phyloP scores from a whole-genome alignment of 495 filamentous ascomycete genomes.

The Bathelium albidoporum region DNA sequence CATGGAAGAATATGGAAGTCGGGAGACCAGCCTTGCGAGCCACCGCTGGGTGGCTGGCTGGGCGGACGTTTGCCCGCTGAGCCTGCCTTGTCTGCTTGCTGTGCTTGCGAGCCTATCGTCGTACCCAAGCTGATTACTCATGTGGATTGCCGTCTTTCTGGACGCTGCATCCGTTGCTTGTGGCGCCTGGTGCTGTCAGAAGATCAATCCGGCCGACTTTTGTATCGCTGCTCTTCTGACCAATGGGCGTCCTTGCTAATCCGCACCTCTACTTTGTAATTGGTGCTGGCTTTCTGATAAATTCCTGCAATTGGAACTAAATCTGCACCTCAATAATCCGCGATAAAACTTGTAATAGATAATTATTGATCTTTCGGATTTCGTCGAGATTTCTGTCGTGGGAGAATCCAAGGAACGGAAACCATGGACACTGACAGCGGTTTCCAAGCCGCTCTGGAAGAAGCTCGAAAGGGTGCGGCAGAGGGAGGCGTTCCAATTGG shows the following conservation, averaged over 20 bases:
- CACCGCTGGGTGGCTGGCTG: neutral
- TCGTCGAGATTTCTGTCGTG: no score
- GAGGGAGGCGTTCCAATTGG: constrained; percentile 81
- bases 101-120: no score
- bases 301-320: neutral
- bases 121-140: no score
- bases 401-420: neutral
- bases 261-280: neutral
- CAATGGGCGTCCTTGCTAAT: neutral
- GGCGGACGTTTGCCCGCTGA: neutral
- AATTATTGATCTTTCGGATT: no score
- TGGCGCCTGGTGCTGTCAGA: neutral
- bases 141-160: no score
- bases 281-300: neutral
- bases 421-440: constrained; percentile 6
- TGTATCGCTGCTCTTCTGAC: neutral
- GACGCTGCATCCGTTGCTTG: no score
- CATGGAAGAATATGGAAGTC: constrained; percentile 5
- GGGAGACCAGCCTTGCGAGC: neutral
- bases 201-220: neutral
- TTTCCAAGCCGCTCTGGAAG: constrained; percentile 50
- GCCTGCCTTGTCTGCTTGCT: neutral
- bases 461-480: constrained; percentile 54
- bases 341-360: no score
- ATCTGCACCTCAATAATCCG: neutral